Evolutionary conservation across 2,329 filamentous ascomycete genomes (phyloP).

Genomic region (Aspergillus pseudoviridinutans): DNA sequence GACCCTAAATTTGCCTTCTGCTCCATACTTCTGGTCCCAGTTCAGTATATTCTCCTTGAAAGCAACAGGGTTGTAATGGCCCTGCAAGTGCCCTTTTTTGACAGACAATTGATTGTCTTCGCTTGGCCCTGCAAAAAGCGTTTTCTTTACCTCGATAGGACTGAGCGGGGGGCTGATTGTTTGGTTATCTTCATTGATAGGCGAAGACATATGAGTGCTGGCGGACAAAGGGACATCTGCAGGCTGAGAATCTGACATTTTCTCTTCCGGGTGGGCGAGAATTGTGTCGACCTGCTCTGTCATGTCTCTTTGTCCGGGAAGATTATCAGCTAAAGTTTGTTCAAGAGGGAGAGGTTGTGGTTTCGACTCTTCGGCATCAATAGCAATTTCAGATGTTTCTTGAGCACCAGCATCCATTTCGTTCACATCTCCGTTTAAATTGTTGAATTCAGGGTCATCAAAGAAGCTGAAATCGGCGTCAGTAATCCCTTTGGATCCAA

Average conservation of each 20-base stretch:
- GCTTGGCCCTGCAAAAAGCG: constrained; percentile 37
- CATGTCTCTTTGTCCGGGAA: neutral
- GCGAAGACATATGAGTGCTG: constrained; percentile 6
- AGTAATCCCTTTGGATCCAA: constrained; percentile 53
- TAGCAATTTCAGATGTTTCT: constrained; percentile 11
- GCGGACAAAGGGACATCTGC: neutral
- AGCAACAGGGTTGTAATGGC: constrained; percentile 49
- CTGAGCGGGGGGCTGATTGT: constrained; percentile 39
- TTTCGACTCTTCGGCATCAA: constrained; percentile 10
- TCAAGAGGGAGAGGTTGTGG: constrained; percentile 9
- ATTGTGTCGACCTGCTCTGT: neutral
- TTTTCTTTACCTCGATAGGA: constrained; percentile 40
- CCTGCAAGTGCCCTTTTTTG: constrained; percentile 28
- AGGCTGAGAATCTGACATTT: neutral
- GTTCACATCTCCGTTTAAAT: constrained; percentile 15
- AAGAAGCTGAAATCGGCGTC: constrained; percentile 65
- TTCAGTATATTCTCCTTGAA: constrained; percentile 48
- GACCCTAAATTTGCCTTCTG: constrained; percentile 46
- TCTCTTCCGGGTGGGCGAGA: constrained; percentile 2
- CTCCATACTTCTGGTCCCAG: constrained; percentile 52
- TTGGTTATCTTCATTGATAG: constrained; percentile 19
- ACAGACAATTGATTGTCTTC: constrained; percentile 2
- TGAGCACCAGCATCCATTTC: constrained; percentile 7
- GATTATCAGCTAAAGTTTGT: neutral
- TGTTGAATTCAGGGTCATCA: constrained; percentile 48